Base-by-base conservation (phyloP, 169 alveolate genomes). In the Plasmodium vivax region DNA sequence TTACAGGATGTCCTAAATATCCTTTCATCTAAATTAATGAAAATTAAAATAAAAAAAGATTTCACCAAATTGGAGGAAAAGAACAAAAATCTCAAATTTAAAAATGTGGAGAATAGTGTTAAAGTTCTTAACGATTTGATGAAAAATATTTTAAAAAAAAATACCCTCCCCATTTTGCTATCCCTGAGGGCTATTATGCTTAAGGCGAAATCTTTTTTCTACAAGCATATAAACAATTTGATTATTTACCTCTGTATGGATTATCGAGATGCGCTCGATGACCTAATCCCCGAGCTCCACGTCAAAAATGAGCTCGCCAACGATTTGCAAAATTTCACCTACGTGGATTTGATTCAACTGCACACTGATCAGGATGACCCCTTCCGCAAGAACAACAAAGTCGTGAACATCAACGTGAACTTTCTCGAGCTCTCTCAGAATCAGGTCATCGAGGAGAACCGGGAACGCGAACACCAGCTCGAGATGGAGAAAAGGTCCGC, bases 141-240 rank as follows among this genome's bases (percentile, higher is more conserved):
- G 93, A 85, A 85, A 85, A 85, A 85, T 85, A 85, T 85, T 75
- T 38, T 85, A 85, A 85, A 85, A 85, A 85, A 85, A 74, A 85
- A 85, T 45, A 85, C 93, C 8, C 85, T 85, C 30, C 93, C 93
- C 3, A 85, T 85, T 12, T 85, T 85, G 45, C 30, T 85, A 56
- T 85, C 93, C 32, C 71, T 85, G 5, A 36, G 93, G 30, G 58
- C 85, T 19, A 85, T 85, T 43, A 85, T 85, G 93, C 62, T 85
- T 2, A 85, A 85, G 68, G 43, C 85, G 0, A 85, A 85, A 85
- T 85, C 93, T 3, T 85, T 85, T 47, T 85, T 85, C 80, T 85
- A 75, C 71, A 85, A 85, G 32, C 62, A 85, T 30, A 77, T 85
- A 16, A 85, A 85, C 38, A 75, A 85, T 74, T 30, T 85, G 27